Conservation (phyloP, 805 yeast species). For the Saccharomyces cerevisiae region DNA sequence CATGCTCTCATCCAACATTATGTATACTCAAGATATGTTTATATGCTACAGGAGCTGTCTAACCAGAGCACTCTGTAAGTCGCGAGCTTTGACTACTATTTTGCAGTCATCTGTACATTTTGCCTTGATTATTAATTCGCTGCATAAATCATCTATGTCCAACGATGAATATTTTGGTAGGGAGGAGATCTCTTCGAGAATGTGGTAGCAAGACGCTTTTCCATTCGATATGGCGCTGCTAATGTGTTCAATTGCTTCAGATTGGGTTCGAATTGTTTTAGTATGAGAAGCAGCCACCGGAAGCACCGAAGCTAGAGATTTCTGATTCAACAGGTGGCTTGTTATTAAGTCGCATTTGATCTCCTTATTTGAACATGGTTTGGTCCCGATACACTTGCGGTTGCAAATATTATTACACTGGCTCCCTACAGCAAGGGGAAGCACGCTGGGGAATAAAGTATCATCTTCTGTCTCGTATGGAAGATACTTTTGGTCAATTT, state of each 20-base stretch:
- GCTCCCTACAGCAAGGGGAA: background rate
- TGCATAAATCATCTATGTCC: slow-evolving; percentile 84
- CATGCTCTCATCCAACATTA: background rate
- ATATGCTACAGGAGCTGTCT: slow-evolving; percentile 1
- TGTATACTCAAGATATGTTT: background rate
- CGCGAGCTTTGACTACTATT: slow-evolving; percentile 59
- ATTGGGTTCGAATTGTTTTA: background rate
- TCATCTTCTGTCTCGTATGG: background rate
- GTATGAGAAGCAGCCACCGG: background rate
- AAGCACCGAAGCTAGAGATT: slow-evolving; percentile 4
- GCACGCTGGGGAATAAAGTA: no score
- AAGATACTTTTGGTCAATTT: background rate
- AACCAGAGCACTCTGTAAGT: slow-evolving; percentile 44
- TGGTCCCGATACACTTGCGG: background rate
- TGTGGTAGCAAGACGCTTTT: slow-evolving; percentile 1
- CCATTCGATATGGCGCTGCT: background rate
- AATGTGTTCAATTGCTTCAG: background rate
- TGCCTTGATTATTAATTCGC: slow-evolving; percentile 76
- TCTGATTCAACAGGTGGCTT: slow-evolving; percentile 6
- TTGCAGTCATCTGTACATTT: slow-evolving; percentile 81
- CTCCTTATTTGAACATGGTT: background rate
- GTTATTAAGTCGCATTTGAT: slow-evolving; percentile 9
- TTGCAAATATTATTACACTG: background rate
- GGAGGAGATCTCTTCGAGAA: slow-evolving; percentile 2
- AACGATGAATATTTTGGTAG: slow-evolving; percentile 72